phyloP scores from a whole-genome alignment of 352 stramenopile species.

The Chloridella minuta region DNA sequence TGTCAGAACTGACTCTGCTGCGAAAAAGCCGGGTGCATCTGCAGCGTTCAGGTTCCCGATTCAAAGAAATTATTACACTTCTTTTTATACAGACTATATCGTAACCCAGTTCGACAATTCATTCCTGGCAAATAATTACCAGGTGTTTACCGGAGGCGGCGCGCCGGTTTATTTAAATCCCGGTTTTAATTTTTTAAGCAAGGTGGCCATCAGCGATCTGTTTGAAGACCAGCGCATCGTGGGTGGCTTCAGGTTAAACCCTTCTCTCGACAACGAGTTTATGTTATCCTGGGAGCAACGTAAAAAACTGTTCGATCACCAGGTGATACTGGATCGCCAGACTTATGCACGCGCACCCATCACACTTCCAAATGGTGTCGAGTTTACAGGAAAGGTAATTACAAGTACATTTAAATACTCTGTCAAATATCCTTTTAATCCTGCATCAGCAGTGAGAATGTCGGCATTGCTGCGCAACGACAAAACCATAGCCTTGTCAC shows the following conservation, averaged over 20 bases:
- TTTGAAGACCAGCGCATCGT: background rate
- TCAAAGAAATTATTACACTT: background rate
- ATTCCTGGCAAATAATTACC: background rate
- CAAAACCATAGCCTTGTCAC: background rate
- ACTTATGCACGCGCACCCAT: background rate
- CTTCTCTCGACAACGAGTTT: background rate
- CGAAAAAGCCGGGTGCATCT: background rate
- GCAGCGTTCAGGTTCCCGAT: background rate
- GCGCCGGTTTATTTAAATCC: background rate
- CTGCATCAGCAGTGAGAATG: background rate
- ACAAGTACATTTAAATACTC: background rate
- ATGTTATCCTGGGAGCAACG: background rate
- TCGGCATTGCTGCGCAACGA: background rate
- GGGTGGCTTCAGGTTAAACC: background rate
- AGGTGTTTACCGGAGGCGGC: background rate
- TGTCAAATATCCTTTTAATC: background rate
- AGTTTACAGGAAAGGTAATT: background rate
- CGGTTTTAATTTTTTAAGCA: background rate
- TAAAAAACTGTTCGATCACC: background rate
- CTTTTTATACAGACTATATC: background rate
- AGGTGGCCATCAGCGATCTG: background rate
- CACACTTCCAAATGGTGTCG: background rate
- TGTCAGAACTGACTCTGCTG: no score
- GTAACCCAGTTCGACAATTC: background rate
- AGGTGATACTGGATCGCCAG: background rate